A percentile compares a stretch with the other conserved stretches of the same genome.
Evolutionary conservation across 1,139 yeast species (phyloP).

Genomic region (Oligophagozyma castellii): DNA sequence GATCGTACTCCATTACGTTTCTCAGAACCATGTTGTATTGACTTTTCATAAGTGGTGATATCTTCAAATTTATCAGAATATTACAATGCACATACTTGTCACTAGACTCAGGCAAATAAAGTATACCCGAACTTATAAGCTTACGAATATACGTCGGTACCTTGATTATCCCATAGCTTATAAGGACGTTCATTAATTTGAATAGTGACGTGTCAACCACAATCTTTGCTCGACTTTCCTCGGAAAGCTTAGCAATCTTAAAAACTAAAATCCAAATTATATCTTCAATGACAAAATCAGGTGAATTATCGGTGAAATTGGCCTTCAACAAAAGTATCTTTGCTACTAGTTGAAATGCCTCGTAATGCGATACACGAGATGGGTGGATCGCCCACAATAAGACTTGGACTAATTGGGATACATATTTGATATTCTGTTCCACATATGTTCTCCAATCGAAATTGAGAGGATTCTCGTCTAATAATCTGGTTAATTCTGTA

Average conservation of each 20-base stretch:
- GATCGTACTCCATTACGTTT: conserved; percentile 25
- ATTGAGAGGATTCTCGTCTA: conserved; percentile 19
- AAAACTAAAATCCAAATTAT: conserved; percentile 22
- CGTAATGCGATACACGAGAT: conserved; percentile 19
- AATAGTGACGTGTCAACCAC: conserved; percentile 13
- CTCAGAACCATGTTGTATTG: conserved; percentile 27
- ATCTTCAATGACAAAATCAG: conserved; percentile 23
- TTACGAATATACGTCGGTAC: conserved; percentile 63
- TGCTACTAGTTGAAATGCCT: conserved; percentile 21
- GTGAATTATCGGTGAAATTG: conserved; percentile 17
- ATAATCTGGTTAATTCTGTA: conserved; percentile 11
- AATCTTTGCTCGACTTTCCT: conserved; percentile 6
- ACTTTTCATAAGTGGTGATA: conserved; percentile 26
- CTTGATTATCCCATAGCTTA: conserved; percentile 24
- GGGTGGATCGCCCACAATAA: conserved; percentile 24
- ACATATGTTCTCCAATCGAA: conserved; percentile 23
- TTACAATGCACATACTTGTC: conserved; percentile 26
- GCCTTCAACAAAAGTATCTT: conserved; percentile 19
- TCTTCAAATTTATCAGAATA: conserved; percentile 25
- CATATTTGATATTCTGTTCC: conserved; percentile 15
- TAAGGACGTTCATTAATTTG: conserved; percentile 17
- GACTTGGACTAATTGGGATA: conserved; percentile 18
- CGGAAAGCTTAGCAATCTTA: conserved; percentile 17
- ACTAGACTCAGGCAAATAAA: conserved; percentile 33
- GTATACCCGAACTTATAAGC: conserved; percentile 70